Percentiles rank a stretch among this genome's conserved stretches.
These are phyloP conservation scores for Boletus rubescentipes DNA, from an alignment of 768 basidiomycete genomes.

Conservation along the genomic window DNA sequence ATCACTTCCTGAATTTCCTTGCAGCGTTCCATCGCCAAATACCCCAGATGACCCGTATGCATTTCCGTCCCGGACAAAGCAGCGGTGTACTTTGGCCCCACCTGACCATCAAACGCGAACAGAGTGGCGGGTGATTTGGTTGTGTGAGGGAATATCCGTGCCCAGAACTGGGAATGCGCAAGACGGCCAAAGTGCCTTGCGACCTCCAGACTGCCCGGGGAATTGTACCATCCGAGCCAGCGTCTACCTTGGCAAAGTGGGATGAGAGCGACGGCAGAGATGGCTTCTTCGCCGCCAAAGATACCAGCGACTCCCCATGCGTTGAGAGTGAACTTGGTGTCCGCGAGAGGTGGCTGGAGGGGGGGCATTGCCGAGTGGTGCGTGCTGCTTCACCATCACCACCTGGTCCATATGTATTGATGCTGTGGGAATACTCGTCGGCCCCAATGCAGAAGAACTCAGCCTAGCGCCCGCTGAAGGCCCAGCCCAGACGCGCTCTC, in stretches of 20 bases:
- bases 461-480: neutral
- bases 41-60: constrained; percentile 30
- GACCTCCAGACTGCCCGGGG: constrained; percentile 31
- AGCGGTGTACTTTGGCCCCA: constrained; percentile 28
- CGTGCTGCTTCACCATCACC: neutral
- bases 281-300: constrained; percentile 35
- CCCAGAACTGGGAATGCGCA: constrained; percentile 26
- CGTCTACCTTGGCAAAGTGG: constrained; percentile 29
- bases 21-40: constrained; percentile 24
- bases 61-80: constrained; percentile 28
- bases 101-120: constrained; percentile 26
- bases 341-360: constrained; percentile 4
- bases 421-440: too few relatives aligned
- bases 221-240: constrained; percentile 37
- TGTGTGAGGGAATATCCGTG: constrained; percentile 24
- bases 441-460: neutral
- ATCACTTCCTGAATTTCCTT: constrained; percentile 2
- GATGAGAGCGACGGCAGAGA: constrained; percentile 31
- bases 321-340: constrained; percentile 24
- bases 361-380: constrained; percentile 11
- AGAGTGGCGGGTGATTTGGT: constrained; percentile 19
- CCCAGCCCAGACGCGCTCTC: neutral
- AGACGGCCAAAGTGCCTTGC: constrained; percentile 31
- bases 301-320: constrained; percentile 34
- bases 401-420: neutral